A percentile compares a stretch with the other conserved stretches of the same genome.
Conservation (phyloP, 2,329 filamentous ascomycete species). For the Alternaria longipes region DNA sequence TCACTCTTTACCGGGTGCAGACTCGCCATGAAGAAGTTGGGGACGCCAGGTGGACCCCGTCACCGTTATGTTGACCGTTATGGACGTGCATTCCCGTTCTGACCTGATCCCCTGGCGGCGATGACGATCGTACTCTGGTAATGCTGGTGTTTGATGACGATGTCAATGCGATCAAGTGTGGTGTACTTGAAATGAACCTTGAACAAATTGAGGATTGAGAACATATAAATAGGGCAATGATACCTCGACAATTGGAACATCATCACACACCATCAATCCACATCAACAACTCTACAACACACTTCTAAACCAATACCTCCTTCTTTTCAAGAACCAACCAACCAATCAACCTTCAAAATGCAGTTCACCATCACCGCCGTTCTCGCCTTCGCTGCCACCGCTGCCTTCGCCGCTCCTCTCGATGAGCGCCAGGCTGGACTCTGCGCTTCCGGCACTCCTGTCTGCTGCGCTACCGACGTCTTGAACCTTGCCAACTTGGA, state of each 20-base stretch:
- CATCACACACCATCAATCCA: conserved; percentile 37
- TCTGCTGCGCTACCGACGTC: conserved; percentile 71
- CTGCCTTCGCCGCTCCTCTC: conserved; percentile 44
- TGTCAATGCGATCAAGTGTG: conserved; percentile 15
- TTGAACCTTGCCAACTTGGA: conserved; percentile 66
- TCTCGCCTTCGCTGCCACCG: conserved; percentile 41
- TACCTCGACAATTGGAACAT: conserved; percentile 29
- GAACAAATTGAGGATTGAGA: conserved; percentile 8
- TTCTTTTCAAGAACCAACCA: conserved; percentile 17
- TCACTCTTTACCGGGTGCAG: conserved; percentile 25
- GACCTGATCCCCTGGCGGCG: conserved; percentile 19
- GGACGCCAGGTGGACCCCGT: conserved; percentile 29
- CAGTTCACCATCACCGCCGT: conserved; percentile 48
- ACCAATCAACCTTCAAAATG: conserved; percentile 38
- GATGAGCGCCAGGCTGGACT: conserved; percentile 45
- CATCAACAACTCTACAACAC: conserved; percentile 24
- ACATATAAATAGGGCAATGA: conserved; percentile 44
- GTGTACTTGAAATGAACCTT: conserved; percentile 17
- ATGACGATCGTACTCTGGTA: conserved; percentile 32
- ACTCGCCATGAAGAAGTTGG: conserved; percentile 19
- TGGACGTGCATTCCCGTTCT: conserved; percentile 15
- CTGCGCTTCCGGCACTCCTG: conserved; percentile 52
- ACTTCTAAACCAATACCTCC: neutral
- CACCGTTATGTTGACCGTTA: conserved; percentile 16
- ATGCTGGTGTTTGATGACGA: conserved; percentile 38